phyloP scores from a whole-genome alignment of 2,329 filamentous ascomycete species.

The Colletotrichum tropicale region DNA sequence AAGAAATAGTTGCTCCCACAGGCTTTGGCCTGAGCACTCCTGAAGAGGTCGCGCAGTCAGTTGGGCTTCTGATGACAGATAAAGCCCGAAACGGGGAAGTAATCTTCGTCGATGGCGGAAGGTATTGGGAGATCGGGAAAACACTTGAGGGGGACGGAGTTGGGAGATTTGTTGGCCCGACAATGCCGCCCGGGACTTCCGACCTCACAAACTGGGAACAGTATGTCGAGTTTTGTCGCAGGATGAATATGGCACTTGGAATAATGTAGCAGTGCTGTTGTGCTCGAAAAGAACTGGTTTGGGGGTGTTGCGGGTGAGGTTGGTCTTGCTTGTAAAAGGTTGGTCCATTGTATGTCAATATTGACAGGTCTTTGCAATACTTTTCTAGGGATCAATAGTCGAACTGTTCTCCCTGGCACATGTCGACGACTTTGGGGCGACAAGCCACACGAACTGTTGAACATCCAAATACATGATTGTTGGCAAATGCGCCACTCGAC shows the following conservation, averaged over 20 bases:
- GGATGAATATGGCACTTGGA: not conserved
- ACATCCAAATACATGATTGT: not conserved
- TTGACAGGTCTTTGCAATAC: not conserved
- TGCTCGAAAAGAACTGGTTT: no score
- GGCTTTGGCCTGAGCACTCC: not conserved
- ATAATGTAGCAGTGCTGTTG: not conserved
- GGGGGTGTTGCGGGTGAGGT: no score
- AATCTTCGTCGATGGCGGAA: not conserved
- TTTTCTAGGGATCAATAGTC: not conserved
- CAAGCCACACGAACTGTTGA: not conserved
- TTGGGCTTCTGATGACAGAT: not conserved
- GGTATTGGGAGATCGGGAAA: not conserved
- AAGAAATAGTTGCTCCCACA: not conserved
- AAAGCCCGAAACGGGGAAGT: not conserved
- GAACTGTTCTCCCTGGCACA: no score
- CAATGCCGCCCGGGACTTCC: not conserved
- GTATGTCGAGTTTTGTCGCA: not conserved
- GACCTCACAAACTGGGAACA: not conserved
- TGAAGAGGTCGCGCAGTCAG: not conserved
- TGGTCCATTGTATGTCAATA: not conserved
- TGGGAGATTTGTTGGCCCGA: not conserved
- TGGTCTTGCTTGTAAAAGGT: not conserved
- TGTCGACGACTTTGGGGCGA: no score
- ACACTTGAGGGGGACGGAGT: not conserved
- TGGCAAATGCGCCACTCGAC: not conserved